phyloP scores from a whole-genome alignment of 1,284 basidiomycete genomes.

The Pisolithus thermaeus region DNA sequence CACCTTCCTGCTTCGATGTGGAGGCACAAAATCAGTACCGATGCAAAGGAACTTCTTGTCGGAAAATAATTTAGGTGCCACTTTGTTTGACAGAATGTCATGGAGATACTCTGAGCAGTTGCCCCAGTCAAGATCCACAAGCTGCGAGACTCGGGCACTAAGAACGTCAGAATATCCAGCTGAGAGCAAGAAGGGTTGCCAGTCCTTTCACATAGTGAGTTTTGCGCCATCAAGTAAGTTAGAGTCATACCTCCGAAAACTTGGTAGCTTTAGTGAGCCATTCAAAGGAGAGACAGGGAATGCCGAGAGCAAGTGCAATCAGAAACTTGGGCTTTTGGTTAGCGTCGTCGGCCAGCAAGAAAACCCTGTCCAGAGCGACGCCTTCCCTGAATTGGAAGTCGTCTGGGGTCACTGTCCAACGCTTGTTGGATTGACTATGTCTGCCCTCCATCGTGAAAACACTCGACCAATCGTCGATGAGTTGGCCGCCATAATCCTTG shows the following conservation, averaged over 20 bases:
- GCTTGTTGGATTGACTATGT: conserved; percentile 36
- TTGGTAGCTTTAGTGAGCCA: conserved; percentile 47
- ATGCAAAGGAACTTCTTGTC: conserved; percentile 51
- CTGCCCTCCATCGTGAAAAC: conserved; percentile 58
- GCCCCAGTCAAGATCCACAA: conserved; percentile 71
- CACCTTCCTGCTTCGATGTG: conserved; percentile 34
- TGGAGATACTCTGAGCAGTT: conserved; percentile 44
- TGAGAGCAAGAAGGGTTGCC: conserved; percentile 60
- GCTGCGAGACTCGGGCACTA: conserved; percentile 55
- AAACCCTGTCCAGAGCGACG: conserved; percentile 47
- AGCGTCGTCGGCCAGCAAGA: conserved; percentile 61
- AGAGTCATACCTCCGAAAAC: conserved; percentile 21
- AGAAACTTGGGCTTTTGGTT: conserved; percentile 75
- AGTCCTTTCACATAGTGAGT: conserved; percentile 36
- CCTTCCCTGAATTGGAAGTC: conserved; percentile 43
- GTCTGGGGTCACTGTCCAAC: conserved; percentile 45
- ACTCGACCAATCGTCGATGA: conserved; percentile 62
- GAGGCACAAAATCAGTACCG: conserved; percentile 49
- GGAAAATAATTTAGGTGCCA: conserved; percentile 52
- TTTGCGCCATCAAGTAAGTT: background rate
- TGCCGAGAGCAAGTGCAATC: conserved; percentile 75
- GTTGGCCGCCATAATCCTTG: conserved; percentile 48
- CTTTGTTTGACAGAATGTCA: conserved; percentile 50
- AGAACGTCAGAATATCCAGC: conserved; percentile 58
- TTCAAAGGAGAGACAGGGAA: conserved; percentile 70